Evolutionary conservation across 1,284 basidiomycete genomes (phyloP).

Genomic region (Leccinum subspadiceum): DNA sequence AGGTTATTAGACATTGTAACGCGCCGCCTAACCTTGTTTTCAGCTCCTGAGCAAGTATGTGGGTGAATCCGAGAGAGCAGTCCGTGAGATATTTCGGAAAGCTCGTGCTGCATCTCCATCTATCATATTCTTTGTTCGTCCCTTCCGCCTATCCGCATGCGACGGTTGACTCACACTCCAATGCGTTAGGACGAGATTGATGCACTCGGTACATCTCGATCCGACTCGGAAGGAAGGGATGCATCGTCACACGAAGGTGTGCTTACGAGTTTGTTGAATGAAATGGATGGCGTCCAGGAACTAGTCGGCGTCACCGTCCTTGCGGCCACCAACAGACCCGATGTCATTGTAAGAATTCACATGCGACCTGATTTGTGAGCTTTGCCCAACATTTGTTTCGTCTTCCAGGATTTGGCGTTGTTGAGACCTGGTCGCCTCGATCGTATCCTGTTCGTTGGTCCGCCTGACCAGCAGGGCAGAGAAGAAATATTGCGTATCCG

Average conservation of each 20-base stretch:
- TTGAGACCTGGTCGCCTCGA: conserved; percentile 97
- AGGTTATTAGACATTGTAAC: not conserved
- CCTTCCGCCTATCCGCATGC: not conserved
- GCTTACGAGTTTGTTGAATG: conserved; percentile 90
- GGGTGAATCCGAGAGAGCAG: conserved; percentile 93
- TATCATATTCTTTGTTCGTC: conserved; percentile 91
- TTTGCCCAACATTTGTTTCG: conserved; percentile 1
- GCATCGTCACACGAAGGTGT: conserved; percentile 76
- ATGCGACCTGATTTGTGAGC: not conserved
- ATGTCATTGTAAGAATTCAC: conserved; percentile 70
- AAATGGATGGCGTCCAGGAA: conserved; percentile 98
- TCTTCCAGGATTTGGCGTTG: conserved; percentile 81
- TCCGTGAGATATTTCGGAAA: conserved; percentile 94
- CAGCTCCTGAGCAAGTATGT: conserved; percentile 96
- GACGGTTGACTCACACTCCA: not conserved
- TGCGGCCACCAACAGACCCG: conserved; percentile 95
- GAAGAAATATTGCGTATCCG: conserved; percentile 85
- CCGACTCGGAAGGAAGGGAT: conserved; percentile 53
- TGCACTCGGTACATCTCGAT: conserved; percentile 82
- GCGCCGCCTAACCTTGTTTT: conserved; percentile 7
- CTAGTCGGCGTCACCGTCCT: conserved; percentile 90
- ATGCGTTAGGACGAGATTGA: conserved; percentile 90
- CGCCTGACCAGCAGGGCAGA: conserved; percentile 78
- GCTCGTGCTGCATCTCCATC: conserved; percentile 92
- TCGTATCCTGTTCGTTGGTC: conserved; percentile 91